A percentile compares a stretch with the other conserved stretches of the same genome.
Conservation (phyloP, 2,329 filamentous ascomycete genomes). For the Pseudocercospora musae region DNA sequence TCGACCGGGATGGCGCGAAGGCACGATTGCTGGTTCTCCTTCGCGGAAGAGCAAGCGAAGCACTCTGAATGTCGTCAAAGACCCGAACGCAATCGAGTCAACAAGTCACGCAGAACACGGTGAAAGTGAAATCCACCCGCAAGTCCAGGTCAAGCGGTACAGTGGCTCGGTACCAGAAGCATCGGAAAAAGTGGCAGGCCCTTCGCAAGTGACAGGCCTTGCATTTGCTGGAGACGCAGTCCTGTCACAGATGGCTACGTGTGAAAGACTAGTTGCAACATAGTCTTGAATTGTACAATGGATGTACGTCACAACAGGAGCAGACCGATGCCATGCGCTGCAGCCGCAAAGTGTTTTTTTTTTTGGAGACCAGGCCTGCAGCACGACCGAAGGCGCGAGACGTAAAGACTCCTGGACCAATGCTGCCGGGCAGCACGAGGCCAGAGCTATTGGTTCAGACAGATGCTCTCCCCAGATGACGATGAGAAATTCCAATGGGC, state of each 20-base stretch:
- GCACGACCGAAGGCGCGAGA: not conserved
- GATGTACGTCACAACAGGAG: not conserved
- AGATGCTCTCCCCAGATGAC: not conserved
- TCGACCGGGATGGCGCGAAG: slow-evolving; percentile 27
- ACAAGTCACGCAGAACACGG: not conserved
- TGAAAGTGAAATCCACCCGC: not conserved
- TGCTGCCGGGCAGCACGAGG: not conserved
- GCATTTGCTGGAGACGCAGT: not conserved
- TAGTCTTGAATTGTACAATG: not conserved
- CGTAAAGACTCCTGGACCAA: too few species aligned
- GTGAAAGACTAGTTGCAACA: not conserved
- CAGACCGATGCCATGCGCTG: not conserved
- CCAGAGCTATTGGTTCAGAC: not conserved
- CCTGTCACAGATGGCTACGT: too few species aligned
- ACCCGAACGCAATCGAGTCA: not conserved
- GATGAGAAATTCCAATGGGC: not conserved
- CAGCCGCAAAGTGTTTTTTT: not conserved
- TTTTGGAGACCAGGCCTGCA: not conserved
- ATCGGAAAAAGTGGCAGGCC: not conserved
- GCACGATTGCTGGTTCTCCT: not conserved
- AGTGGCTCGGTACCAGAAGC: not conserved
- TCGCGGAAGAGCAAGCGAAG: slow-evolving; percentile 7
- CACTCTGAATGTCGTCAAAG: not conserved
- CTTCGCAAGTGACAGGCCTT: not conserved
- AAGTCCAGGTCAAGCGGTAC: not conserved